Conservation (phyloP, 306 rosid genomes). For the Luffa acutangula region DNA sequence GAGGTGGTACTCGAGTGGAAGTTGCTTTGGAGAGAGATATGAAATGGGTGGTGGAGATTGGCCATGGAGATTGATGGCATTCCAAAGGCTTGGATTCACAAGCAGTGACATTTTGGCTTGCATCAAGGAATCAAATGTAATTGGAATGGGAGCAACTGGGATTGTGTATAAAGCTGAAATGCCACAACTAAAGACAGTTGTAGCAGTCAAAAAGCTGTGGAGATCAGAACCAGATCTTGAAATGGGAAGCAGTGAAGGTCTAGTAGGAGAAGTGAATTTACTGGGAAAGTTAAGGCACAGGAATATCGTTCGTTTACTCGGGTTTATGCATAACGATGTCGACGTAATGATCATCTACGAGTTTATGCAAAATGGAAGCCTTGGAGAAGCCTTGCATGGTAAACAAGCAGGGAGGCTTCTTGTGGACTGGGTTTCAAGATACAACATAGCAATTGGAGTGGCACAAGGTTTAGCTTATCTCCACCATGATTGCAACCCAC, state of each 20-base stretch:
- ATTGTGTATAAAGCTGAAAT: constrained; percentile 81
- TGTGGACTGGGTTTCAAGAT: constrained; percentile 85
- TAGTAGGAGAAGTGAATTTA: constrained; percentile 84
- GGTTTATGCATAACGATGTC: constrained; percentile 61
- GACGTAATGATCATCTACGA: constrained; percentile 86
- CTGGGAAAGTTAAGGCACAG: constrained; percentile 84
- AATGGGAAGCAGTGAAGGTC: constrained; percentile 59
- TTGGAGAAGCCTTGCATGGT: constrained; percentile 87
- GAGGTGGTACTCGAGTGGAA: constrained; percentile 63
- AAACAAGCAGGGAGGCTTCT: constrained; percentile 50
- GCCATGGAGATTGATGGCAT: constrained; percentile 95
- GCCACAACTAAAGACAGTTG: constrained; percentile 47
- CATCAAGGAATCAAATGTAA: constrained; percentile 73
- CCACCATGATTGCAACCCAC: constrained; percentile 91
- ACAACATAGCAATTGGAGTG: constrained; percentile 82
- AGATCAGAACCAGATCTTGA: constrained; percentile 63
- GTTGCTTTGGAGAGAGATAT: constrained; percentile 47
- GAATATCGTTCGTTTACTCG: constrained; percentile 76
- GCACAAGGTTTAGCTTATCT: constrained; percentile 94
- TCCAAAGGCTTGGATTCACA: constrained; percentile 77
- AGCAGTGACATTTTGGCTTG: constrained; percentile 71
- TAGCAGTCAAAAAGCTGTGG: constrained; percentile 89
- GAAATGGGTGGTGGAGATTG: constrained; percentile 69
- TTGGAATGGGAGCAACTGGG: constrained; percentile 91
- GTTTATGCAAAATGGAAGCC: constrained; percentile 77